These are phyloP conservation scores for Cladophialophora carrionii DNA, from an alignment of 2,329 filamentous ascomycete species.

Conservation along the genomic window DNA sequence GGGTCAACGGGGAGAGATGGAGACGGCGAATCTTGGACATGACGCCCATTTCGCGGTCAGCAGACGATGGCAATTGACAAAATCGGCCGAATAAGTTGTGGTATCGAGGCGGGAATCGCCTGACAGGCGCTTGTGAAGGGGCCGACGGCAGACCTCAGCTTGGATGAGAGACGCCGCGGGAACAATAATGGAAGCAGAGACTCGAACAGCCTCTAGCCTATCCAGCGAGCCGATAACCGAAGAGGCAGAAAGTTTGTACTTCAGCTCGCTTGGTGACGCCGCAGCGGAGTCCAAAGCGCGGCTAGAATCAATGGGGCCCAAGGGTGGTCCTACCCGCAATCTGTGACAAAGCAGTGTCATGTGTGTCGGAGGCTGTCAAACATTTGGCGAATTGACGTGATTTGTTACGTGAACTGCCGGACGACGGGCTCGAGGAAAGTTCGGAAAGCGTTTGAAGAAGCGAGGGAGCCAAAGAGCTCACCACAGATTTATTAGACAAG, in stretches of 20 bases:
- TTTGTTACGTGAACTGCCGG: conserved; percentile 15
- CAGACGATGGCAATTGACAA: conserved; percentile 19
- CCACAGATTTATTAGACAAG: background rate
- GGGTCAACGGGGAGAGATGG: background rate
- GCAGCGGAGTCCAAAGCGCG: conserved; percentile 20
- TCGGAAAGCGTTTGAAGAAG: conserved; percentile 4
- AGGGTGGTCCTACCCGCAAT: conserved; percentile 11
- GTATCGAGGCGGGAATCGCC: conserved; percentile 1
- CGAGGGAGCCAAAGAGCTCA: background rate
- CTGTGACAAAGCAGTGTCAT: conserved; percentile 11
- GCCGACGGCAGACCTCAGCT: conserved; percentile 15
- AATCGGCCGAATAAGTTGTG: conserved; percentile 10
- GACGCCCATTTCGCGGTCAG: conserved; percentile 13
- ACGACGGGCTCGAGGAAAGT: background rate
- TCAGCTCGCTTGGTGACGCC: conserved; percentile 32
- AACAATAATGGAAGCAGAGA: background rate
- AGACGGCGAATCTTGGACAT: conserved; percentile 9
- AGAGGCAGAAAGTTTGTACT: conserved; percentile 14
- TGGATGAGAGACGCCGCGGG: conserved; percentile 17
- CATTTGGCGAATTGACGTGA: conserved; percentile 14
- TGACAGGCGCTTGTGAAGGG: background rate
- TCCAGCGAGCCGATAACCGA: conserved; percentile 28
- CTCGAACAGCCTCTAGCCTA: conserved; percentile 7
- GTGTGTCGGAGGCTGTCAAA: conserved; percentile 8
- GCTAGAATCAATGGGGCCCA: conserved; percentile 9